Conservation (phyloP, 441 rosid genomes). For the Gossypium gossypioides region DNA sequence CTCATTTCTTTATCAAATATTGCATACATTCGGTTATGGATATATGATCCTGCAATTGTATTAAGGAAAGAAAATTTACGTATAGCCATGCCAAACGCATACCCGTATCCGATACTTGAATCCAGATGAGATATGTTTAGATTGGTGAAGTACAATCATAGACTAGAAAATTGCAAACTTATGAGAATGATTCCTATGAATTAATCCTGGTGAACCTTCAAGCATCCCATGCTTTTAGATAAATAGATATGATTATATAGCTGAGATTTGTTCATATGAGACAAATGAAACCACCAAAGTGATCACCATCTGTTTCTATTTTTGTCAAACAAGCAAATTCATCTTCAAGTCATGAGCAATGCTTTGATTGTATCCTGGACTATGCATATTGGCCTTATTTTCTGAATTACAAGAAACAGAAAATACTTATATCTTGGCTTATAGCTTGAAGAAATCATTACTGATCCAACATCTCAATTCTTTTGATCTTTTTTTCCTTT, state of each 20-base stretch:
- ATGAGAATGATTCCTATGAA: neutral
- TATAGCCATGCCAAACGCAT: neutral
- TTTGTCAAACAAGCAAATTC: neutral
- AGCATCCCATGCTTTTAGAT: neutral
- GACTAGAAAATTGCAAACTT: neutral
- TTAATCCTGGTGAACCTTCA: neutral
- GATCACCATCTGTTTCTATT: neutral
- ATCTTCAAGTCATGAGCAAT: neutral
- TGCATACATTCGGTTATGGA: neutral
- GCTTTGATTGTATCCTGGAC: neutral
- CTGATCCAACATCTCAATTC: neutral
- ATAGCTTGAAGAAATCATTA: neutral
- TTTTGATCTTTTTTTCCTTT: constrained; percentile 2
- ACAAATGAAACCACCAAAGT: neutral
- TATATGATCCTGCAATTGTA: neutral
- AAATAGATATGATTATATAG: neutral
- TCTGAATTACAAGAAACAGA: neutral
- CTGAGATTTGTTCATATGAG: neutral
- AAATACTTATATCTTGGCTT: neutral
- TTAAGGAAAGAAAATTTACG: neutral
- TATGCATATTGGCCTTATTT: neutral
- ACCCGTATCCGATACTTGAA: neutral
- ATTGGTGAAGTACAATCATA: neutral
- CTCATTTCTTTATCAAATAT: neutral
- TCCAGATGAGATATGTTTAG: neutral